A percentile compares a stretch with the other conserved stretches of the same genome.
These are phyloP conservation scores for Lentinus tigrinus DNA, from an alignment of 768 basidiomycete species.

Conservation along the genomic window DNA sequence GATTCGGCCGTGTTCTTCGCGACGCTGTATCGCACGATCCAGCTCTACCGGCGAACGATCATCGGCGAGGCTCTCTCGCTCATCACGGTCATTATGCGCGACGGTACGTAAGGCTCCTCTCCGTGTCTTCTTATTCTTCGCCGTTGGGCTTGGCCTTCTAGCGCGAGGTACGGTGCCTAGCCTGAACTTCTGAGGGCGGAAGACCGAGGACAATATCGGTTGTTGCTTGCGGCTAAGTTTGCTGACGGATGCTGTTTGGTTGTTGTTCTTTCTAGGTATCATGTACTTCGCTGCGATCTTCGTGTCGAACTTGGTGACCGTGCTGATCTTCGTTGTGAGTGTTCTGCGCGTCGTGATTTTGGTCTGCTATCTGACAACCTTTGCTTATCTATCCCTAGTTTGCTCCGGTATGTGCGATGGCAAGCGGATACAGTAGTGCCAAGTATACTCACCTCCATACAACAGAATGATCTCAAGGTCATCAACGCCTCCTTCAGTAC, in stretches of 20 bases:
- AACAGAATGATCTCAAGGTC: conserved; percentile 25
- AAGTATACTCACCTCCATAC: neutral
- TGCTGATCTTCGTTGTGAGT: conserved; percentile 23
- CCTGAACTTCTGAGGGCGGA: neutral
- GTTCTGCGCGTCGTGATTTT: neutral
- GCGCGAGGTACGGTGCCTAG: neutral
- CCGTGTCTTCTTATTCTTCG: neutral
- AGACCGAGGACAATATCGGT: neutral
- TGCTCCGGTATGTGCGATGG: conserved; percentile 11
- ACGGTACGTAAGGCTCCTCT: conserved; percentile 16
- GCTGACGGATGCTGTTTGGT: neutral
- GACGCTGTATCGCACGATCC: conserved; percentile 24
- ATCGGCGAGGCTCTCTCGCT: conserved; percentile 20
- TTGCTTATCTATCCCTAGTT: neutral
- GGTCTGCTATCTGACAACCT: neutral
- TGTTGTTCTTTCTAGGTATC: conserved; percentile 19
- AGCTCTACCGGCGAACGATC: conserved; percentile 17
- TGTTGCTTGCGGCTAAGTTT: neutral
- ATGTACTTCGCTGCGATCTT: conserved; percentile 28
- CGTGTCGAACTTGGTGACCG: conserved; percentile 24
- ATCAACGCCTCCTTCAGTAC: conserved; percentile 30
- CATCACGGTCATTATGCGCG: conserved; percentile 25
- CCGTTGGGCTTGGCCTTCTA: no score
- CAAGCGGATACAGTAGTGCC: neutral
- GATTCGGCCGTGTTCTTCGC: conserved; percentile 26